Evolutionary conservation across 2,329 filamentous ascomycete species (phyloP), one percentile per base, ranked within the genome.

Genomic region (Colletotrichum musicola): DNA sequence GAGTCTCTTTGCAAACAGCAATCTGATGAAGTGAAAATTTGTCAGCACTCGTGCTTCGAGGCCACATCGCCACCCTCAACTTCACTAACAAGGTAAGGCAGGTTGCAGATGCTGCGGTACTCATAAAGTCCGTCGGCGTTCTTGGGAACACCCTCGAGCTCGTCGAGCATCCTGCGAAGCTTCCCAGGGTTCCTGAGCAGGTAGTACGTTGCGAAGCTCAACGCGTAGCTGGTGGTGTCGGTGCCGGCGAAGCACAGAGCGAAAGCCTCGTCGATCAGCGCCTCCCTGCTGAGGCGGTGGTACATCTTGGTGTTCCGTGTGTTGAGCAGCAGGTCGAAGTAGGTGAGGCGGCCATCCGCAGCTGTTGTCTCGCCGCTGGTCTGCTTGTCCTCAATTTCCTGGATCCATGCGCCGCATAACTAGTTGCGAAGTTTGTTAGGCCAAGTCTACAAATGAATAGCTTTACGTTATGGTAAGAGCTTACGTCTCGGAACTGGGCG

Each of bases 401-500:
- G 44, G 42, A 60, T 60, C 57, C 57, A 60, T 14, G 50, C 46
- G 20, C 46, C 38, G 4, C 57, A 60, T 42, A 40, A 18, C 57
- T 60, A 13, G 16, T 12, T 10, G 20, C 10, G 13, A 18, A 18
- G 10, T 2, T 10, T 35, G 46, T 60, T 30, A 60, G 57, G 12
- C 12, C 30, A 35, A 9, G 10, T 35, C 10, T 9, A 35, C 1
- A 1, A 9, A 9, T 10, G 30, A 35, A 35, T 7, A 9, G 6
- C 10, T 35, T 35, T 7, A 10, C 10, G 30, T 7, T 7, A 3
- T 10, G 30, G 7, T 14, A 27, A n/a, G 35, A 16, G 30, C 46
- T 50, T 27, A 60, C 57, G 2, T 60, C 22, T 5, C 57, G 57
- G 57, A 60, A 60, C 57, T 60, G 57, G 35, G 57, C 57, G 13